These are phyloP conservation scores for Clavispora carvajalis DNA, from an alignment of 805 yeast genomes.

Conservation along the genomic window DNA sequence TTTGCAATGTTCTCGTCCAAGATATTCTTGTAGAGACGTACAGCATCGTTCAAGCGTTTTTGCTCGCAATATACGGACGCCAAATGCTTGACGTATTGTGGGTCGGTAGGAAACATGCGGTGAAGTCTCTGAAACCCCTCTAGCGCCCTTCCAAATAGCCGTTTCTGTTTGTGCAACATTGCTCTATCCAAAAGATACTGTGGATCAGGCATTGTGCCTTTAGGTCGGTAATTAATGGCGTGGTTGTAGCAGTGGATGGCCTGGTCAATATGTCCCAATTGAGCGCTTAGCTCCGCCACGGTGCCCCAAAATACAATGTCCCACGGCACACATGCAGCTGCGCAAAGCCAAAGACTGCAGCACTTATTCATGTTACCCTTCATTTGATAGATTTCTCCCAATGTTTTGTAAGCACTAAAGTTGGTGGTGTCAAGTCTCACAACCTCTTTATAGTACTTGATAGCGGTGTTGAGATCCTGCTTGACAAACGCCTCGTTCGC, in stretches of 20 bases:
- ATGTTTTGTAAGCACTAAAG: slow-evolving; percentile 78
- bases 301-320: slow-evolving; percentile 76
- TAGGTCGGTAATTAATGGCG: slow-evolving; percentile 40
- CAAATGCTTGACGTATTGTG: slow-evolving; percentile 53
- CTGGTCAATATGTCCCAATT: slow-evolving; percentile 64
- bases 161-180: slow-evolving; percentile 57
- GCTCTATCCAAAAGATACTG: slow-evolving; percentile 62
- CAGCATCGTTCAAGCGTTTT: slow-evolving; percentile 66
- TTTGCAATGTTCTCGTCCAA: slow-evolving; percentile 53
- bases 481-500: slow-evolving; percentile 80
- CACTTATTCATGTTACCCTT: slow-evolving; percentile 67
- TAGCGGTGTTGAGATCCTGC: slow-evolving; percentile 55
- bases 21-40: slow-evolving; percentile 59
- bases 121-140: slow-evolving; percentile 65
- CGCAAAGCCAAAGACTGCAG: slow-evolving; percentile 75
- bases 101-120: slow-evolving; percentile 50
- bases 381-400: slow-evolving; percentile 75
- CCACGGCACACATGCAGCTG: slow-evolving; percentile 70
- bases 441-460: slow-evolving; percentile 58
- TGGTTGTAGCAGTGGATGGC: slow-evolving; percentile 74
- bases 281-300: slow-evolving; percentile 64
- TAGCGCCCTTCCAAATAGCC: slow-evolving; percentile 64
- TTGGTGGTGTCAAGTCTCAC: slow-evolving; percentile 73
- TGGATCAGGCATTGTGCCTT: slow-evolving; percentile 26
- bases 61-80: slow-evolving; percentile 50